phyloP scores from a whole-genome alignment of 345 rosid species.

The Populus alba region DNA sequence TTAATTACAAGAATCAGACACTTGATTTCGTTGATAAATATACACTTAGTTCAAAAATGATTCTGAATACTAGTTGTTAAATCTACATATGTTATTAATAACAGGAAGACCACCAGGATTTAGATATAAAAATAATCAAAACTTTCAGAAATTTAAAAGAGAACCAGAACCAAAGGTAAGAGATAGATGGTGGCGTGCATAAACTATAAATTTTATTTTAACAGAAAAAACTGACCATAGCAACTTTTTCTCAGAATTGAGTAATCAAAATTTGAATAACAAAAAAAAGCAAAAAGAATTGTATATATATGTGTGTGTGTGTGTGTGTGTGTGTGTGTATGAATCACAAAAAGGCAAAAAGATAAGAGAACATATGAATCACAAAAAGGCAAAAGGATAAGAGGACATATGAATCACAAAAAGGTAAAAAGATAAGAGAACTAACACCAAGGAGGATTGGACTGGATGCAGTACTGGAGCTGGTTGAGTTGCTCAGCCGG shows the following conservation, averaged over 20 bases:
- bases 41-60: background rate
- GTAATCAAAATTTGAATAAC: background rate
- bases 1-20: slow-evolving; percentile 1
- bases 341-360: background rate
- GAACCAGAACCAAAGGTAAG: slow-evolving; percentile 21
- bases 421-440: slow-evolving; percentile 16
- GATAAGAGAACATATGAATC: background rate
- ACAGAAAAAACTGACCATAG: background rate
- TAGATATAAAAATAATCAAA: background rate
- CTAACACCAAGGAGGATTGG: slow-evolving; percentile 97
- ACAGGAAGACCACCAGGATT: background rate
- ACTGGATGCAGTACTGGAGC: slow-evolving; percentile 94
- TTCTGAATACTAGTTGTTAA: background rate
- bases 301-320: background rate
- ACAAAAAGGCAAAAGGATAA: background rate
- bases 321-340: too few relatives aligned
- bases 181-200: slow-evolving; percentile 9
- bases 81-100: background rate
- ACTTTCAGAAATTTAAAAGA: slow-evolving; percentile 10
- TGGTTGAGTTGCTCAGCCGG: slow-evolving; percentile 91
- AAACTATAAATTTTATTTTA: slow-evolving; percentile 9
- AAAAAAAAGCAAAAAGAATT: background rate
- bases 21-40: background rate
- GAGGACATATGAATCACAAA: background rate
- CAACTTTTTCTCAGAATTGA: slow-evolving; percentile 18